phyloP scores from a whole-genome alignment of 148 eudicot genomes.

The Polygonum maritimum region DNA sequence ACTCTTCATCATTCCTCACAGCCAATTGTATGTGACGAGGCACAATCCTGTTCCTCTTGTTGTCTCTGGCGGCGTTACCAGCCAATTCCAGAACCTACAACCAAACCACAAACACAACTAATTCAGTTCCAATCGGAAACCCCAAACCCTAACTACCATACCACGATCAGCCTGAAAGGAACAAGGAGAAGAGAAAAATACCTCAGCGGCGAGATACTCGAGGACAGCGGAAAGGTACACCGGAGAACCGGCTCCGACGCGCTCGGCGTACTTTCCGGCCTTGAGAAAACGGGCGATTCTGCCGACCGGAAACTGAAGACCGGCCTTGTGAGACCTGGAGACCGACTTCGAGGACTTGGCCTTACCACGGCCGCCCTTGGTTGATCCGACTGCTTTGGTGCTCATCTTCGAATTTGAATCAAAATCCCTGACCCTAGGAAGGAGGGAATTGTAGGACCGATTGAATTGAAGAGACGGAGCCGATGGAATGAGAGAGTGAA shows the following conservation, averaged over 20 bases:
- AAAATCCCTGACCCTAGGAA: background rate
- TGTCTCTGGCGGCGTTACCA: conserved; percentile 30
- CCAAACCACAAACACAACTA: background rate
- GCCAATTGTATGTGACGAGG: conserved; percentile 30
- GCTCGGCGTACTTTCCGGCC: conserved; percentile 23
- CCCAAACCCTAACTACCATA: background rate
- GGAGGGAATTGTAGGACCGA: background rate
- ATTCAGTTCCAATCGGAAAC: background rate
- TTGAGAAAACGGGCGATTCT: conserved; percentile 28
- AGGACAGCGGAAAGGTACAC: conserved; percentile 27
- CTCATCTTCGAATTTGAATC: conserved; percentile 1
- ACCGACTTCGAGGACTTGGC: conserved; percentile 25
- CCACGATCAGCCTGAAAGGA: no score
- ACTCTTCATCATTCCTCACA: conserved; percentile 30
- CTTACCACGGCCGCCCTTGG: conserved; percentile 22
- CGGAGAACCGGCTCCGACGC: conserved; percentile 26
- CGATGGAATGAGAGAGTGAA: background rate
- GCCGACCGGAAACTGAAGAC: conserved; percentile 29
- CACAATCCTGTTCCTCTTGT: conserved; percentile 29
- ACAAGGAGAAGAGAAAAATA: background rate
- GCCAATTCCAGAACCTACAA: conserved; percentile 27
- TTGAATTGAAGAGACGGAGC: background rate
- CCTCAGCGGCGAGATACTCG: conserved; percentile 30
- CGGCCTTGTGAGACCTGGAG: conserved; percentile 26
- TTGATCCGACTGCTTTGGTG: conserved; percentile 2